Base-by-base conservation (phyloP, 1,284 basidiomycete genomes). In the Mycena sp. region DNA sequence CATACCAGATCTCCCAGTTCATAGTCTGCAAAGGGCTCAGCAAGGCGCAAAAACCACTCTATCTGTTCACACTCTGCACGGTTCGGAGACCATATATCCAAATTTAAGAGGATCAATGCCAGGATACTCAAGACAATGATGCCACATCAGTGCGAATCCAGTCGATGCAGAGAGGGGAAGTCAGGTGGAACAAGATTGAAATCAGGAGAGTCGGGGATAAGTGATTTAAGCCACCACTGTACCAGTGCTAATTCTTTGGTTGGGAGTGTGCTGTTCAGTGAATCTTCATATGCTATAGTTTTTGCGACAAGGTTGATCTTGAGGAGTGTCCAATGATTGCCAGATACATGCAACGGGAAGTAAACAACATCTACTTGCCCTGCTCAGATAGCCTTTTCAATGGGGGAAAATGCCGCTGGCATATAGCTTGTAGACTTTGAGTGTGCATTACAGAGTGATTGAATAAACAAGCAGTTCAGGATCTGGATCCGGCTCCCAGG, bases 291-390 rank as follows among this genome's bases (percentile, higher is more conserved):
- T 9, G 26, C 25, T 2, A 57, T 48, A 26, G 55, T 49, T 11
- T n/a, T 48, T 0, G 44, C 9, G 19, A 30, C n/a, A 17, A 57
- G 32, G 16, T 57, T 25, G 28, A 57, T 58, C 28, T 50, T 37
- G 14, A 65, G 43, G 1, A 58, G 58, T 9, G 61, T 62, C 69
- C 67, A 69, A 40, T 70, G 65, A 32, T 65, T 58, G 1, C 61
- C 58, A 6, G 30, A 37, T 3, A 60, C 37, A 26, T 67, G 61
- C 6, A 64, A 21, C 16, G 65, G 65, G 21, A 67, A 44, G 23
- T 43, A 64, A n/a, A 64, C 30, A 10, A n/a, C 30, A 23, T 64
- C 58, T 3, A 67, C 58, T 2, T 5, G 10, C 5, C 58, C 50
- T 2, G 29, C 44, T 9, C 32, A 43, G 35, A 60, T 60, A 6